Base-by-base conservation (phyloP, 164 flowering plant species). In the Saururus chinensis region DNA sequence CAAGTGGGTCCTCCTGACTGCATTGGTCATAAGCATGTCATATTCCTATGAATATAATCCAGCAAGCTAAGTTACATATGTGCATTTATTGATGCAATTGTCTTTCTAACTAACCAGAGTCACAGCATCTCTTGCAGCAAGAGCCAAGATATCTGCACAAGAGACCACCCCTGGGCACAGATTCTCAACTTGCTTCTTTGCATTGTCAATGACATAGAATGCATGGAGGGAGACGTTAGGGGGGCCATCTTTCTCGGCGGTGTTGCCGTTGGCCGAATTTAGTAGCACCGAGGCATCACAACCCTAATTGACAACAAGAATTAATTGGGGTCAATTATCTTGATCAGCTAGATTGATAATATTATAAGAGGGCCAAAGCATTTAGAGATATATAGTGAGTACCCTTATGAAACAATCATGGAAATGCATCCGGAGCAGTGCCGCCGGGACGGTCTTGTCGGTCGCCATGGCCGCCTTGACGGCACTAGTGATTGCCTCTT, bases 401-500 rank as follows among this genome's bases (percentile, higher is more conserved):
- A 90, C 97, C 68, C 96, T 76, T 7, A 91, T 73, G 75, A 91
- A 91, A 70, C 97, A 88, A 63, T 91, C 93, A 59, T 91, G 97
- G 70, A 91, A 91, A 59, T 88, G 93, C 96, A 88, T 88, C 40
- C 97, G 54, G 13, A 91, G 86, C 1, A 91, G 70, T 0, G 89
- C 88, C 13, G 97, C 92, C 0, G 97, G 84, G 26, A 88, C 93
- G 11, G 84, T 88, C 49, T 67, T 73, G 71, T 88, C 97, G 30
- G 72, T 76, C 23, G 1, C 7, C 67, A 77, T 66, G 1, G 85
- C 87, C 58, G 78, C 75, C 67, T 74, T 78, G 37, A 89, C 87
- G 0, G 74, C 81, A 19, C 61, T 41, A 0, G 79, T 59, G 21
- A 92, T 74, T 9, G 69, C 54, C 19, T 56, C n/a, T 61, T 92